Conservation (phyloP, 2,329 filamentous ascomycete genomes). For the Claviceps humidiphila region DNA sequence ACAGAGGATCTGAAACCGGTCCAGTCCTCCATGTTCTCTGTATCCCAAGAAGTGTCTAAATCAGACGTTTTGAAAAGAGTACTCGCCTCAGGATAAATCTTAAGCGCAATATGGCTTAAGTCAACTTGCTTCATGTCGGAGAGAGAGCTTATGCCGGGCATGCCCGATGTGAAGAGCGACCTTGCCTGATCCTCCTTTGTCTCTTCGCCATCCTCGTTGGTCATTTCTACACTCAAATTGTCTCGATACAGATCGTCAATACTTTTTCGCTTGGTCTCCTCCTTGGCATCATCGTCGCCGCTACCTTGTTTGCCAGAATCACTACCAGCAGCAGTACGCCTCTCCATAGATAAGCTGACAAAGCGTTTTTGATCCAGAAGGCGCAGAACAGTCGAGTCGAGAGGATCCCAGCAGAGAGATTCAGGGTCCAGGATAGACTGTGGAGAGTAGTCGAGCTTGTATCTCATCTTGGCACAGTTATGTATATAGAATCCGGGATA, state of each 20-base stretch:
- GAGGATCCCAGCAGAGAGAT: slow-evolving; percentile 45
- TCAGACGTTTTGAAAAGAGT: slow-evolving; percentile 32
- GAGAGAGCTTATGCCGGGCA: slow-evolving; percentile 52
- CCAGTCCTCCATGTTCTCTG: slow-evolving; percentile 33
- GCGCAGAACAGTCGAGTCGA: slow-evolving; percentile 38
- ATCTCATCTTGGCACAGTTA: slow-evolving; percentile 68
- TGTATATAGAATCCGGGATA: slow-evolving; percentile 77
- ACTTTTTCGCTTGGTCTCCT: neutral
- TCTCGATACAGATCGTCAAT: slow-evolving; percentile 2
- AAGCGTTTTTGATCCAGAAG: slow-evolving; percentile 44
- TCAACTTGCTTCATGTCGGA: slow-evolving; percentile 40
- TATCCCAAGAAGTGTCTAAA: slow-evolving; percentile 44
- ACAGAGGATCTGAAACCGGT: slow-evolving; percentile 46
- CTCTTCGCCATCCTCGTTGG: slow-evolving; percentile 7
- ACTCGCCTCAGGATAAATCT: slow-evolving; percentile 23
- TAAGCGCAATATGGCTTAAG: slow-evolving; percentile 45
- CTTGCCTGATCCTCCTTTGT: slow-evolving; percentile 12
- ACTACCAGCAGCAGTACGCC: slow-evolving; percentile 8
- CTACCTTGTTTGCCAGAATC: neutral
- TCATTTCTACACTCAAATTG: neutral
- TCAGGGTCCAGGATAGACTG: slow-evolving; percentile 63
- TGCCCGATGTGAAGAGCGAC: slow-evolving; percentile 44
- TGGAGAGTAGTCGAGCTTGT: slow-evolving; percentile 68
- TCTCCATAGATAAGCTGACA: slow-evolving; percentile 31
- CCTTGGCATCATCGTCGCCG: neutral